Evolutionary conservation across 805 yeast species (phyloP), one percentile per base, ranked within the genome.

Genomic region (Ogataea trehalophila): DNA sequence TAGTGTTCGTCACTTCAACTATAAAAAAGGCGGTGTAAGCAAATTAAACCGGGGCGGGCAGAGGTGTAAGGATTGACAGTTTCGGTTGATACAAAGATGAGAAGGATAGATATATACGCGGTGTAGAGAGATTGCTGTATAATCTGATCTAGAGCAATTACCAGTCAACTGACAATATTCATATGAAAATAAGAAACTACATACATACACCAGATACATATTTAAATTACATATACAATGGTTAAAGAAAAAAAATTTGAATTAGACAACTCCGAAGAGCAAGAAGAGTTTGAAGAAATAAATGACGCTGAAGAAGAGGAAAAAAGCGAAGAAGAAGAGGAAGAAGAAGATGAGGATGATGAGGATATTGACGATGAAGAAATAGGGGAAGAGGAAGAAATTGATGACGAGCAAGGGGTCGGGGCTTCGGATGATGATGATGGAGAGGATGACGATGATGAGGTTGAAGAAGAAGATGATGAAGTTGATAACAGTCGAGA

Each of bases 301-400:
- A 15, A 39, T 15, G 46, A 46, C 37, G 39, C 20, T 36, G 43
- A 35, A 17, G 48, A 50, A 33, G 49, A 44, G 33, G 47, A 20
- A 20, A 4, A 20, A 20, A 20, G 40, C 16, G 35, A 34, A 18
- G 39, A 37, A 33, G 41, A 46, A 41, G 49, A 49, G 26, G 46
- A 44, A 22, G 43, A 37, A 2, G 23, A 37, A 13, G 37, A 36
- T 16, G 43, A 41, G 15, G 41, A 23, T 22, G 37, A 6, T 15
- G 43, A 41, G 6, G 43, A 39, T 4, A 33, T 11, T 13, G 40
- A 18, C 15, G 40, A n/a, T 2, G 40, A 18, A 37, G 5, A 26
- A 7, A 11, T 7, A 26, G 29, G 9, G 5, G 29, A 26, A 26
- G 29, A 26, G 29, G 29, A 26, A n/a, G n/a, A n/a, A n/a, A n/a